A percentile compares a stretch with the other conserved stretches of the same genome.
These are phyloP conservation scores for Hibiscus tridactylites DNA, from an alignment of 345 rosid genomes.

Conservation along the genomic window DNA sequence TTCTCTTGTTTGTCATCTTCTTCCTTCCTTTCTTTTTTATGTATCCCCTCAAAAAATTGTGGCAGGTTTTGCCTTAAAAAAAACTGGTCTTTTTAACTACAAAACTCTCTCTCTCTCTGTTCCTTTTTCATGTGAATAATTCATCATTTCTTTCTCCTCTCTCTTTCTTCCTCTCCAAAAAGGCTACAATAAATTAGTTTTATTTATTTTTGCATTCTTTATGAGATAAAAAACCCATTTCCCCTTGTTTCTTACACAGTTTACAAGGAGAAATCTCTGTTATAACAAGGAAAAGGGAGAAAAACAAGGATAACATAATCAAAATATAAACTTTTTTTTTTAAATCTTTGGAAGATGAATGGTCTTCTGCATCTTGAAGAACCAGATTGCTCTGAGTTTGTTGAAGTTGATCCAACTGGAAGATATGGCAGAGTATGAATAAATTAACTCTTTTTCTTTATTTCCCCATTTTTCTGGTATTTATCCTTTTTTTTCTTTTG, in stretches of 20 bases:
- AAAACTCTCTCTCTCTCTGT: constrained; percentile 1
- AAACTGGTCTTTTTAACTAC: constrained; percentile 11
- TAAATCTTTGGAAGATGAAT: constrained; percentile 39
- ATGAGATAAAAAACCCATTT: neutral
- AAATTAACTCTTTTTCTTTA: constrained; percentile 8
- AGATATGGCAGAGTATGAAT: constrained; percentile 84
- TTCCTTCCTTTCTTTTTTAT: neutral
- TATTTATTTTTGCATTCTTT: neutral
- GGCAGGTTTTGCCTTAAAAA: constrained; percentile 10
- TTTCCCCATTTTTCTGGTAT: neutral
- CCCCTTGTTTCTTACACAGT: constrained; percentile 1
- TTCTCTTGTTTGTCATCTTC: constrained; percentile 16
- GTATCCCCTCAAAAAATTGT: constrained; percentile 12
- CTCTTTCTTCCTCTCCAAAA: constrained; percentile 5
- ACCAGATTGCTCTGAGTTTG: constrained; percentile 56
- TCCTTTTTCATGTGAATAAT: neutral
- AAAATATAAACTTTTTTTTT: constrained; percentile 4
- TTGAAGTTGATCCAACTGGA: constrained; percentile 96
- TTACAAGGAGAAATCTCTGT: constrained; percentile 8
- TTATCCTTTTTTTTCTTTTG: constrained; percentile 4
- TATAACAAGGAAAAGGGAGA: neutral
- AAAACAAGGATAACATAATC: neutral
- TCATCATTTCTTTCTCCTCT: constrained; percentile 1
- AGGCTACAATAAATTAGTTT: constrained; percentile 2
- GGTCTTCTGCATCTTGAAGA: constrained; percentile 45